Conservation (phyloP, 345 rosid species). For the Acer negundo region DNA sequence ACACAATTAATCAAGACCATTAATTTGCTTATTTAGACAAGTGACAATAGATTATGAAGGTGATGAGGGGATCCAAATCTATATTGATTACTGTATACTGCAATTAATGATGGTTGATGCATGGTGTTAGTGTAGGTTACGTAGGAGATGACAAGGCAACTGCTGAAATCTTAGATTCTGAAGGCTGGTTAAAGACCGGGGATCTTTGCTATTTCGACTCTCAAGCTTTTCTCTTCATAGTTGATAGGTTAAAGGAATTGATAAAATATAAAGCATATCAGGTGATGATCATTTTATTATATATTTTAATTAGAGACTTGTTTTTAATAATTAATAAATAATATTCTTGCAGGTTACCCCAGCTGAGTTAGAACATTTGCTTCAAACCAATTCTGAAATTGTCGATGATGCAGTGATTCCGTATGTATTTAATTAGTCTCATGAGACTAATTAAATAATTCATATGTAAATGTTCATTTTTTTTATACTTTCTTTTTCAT, state of each 20-base stretch:
- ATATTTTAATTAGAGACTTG: background rate
- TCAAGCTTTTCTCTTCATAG: conserved; percentile 63
- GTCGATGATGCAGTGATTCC: conserved; percentile 90
- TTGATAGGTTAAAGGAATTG: conserved; percentile 85
- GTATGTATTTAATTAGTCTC: no score
- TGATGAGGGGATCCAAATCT: no score
- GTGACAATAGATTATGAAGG: no score
- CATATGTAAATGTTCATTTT: no score
- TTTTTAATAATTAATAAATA: no score
- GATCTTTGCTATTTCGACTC: conserved; percentile 83
- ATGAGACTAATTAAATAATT: no score
- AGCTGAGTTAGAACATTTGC: conserved; percentile 81
- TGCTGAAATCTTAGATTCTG: conserved; percentile 65
- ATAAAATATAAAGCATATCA: conserved; percentile 91
- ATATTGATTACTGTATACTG: no score
- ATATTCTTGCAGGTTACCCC: conserved; percentile 68
- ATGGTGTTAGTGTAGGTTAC: conserved; percentile 60
- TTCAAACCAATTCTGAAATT: conserved; percentile 65
- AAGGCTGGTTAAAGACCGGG: conserved; percentile 94
- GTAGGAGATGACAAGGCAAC: conserved; percentile 77
- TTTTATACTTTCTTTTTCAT: no score
- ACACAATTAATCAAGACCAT: no score
- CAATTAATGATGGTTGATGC: no score
- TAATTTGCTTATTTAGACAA: no score
- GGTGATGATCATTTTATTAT: conserved; percentile 36